A percentile compares a stretch with the other conserved stretches of the same genome.
phyloP scores from a whole-genome alignment of 257 asterid genomes.

The Rauvolfia tetraphylla region DNA sequence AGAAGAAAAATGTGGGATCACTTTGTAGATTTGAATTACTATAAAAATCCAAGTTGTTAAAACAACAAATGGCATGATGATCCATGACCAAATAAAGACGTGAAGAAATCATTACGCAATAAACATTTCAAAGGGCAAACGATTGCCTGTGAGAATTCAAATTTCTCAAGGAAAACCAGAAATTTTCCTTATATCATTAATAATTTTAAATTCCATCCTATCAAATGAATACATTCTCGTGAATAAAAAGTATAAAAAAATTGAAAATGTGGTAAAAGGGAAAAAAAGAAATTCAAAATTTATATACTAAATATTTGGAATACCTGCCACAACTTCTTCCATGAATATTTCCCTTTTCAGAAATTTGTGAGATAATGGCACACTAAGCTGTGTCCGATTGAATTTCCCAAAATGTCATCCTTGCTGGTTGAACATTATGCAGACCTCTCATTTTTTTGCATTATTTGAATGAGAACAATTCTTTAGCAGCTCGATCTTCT shows the following conservation, averaged over 20 bases:
- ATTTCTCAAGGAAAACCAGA: background rate
- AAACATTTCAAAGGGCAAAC: background rate
- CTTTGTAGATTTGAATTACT: background rate
- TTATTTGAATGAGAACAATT: background rate
- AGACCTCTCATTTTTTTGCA: background rate
- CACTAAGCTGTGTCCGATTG: background rate
- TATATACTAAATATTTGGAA: background rate
- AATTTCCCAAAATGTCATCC: background rate
- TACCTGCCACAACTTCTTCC: background rate
- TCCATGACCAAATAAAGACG: background rate
- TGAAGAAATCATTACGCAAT: too few species aligned
- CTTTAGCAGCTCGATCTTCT: background rate
- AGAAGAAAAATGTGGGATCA: background rate
- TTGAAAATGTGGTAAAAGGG: background rate
- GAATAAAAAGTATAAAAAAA: background rate
- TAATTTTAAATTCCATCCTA: background rate
- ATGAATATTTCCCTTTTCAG: background rate
- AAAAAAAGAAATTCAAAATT: background rate
- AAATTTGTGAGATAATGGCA: background rate
- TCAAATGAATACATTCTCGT: background rate
- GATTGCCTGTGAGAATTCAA: background rate
- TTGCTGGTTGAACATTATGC: background rate
- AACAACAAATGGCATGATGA: constrained; percentile 6
- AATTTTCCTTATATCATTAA: background rate
- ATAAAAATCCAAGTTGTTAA: background rate